Conservation (phyloP, 1,139 yeast genomes). For the Scheffersomyces lignicola region DNA sequence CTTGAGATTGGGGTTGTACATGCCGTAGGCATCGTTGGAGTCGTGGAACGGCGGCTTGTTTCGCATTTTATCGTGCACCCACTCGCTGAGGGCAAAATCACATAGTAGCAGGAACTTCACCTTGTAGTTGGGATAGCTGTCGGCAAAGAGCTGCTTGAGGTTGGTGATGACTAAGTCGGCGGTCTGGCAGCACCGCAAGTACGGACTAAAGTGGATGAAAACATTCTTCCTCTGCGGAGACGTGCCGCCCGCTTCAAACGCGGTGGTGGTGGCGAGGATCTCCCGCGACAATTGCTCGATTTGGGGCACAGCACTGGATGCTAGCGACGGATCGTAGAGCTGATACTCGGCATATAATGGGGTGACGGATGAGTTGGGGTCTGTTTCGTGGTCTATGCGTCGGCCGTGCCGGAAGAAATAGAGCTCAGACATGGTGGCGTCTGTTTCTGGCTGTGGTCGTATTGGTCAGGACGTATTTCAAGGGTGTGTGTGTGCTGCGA, state of each 20-base stretch:
- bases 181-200: conserved; percentile 46
- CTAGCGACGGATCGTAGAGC: conserved; percentile 43
- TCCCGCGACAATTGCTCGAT: conserved; percentile 31
- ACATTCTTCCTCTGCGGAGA: conserved; percentile 31
- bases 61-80: conserved; percentile 49
- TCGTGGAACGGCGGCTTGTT: conserved; percentile 46
- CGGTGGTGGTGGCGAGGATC: conserved; percentile 24
- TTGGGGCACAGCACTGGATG: conserved; percentile 30
- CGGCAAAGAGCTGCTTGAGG: conserved; percentile 24
- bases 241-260: conserved; percentile 20
- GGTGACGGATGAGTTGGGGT: conserved; percentile 22
- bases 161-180: conserved; percentile 41
- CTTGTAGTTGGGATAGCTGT: conserved; percentile 32
- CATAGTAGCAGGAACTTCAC: conserved; percentile 43
- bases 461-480: not conserved
- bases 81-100: conserved; percentile 49
- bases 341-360: conserved; percentile 32
- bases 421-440: conserved; percentile 38
- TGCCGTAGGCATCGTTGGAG: conserved; percentile 48
- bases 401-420: conserved; percentile 49
- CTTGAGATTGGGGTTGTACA: conserved; percentile 49
- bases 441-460: not conserved
- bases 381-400: conserved; percentile 40
- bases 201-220: conserved; percentile 46
- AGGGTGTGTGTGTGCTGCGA: too few relatives aligned